phyloP scores from a whole-genome alignment of 2,329 filamentous ascomycete species.

The Tolypocladium guangdongense region DNA sequence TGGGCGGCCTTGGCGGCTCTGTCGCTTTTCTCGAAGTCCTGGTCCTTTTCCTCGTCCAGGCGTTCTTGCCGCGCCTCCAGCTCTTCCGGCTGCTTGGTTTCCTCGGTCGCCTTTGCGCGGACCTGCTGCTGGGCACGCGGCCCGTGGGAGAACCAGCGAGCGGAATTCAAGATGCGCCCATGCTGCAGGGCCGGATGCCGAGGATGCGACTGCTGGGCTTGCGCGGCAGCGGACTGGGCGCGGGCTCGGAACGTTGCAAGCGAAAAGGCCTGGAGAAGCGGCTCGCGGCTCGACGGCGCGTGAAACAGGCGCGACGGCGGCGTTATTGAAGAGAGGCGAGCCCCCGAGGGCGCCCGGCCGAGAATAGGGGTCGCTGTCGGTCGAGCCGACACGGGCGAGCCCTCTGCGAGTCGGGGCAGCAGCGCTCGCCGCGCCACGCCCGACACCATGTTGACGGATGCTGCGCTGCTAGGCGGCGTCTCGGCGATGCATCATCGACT shows the following conservation, averaged over 20 bases:
- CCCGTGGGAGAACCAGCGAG: conserved; percentile 20
- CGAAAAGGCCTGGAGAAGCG: not conserved
- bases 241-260: conserved; percentile 1
- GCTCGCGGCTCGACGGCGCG: not conserved
- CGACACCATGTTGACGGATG: conserved; percentile 33
- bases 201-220: not conserved
- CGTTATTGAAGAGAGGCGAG: not conserved
- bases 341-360: not conserved
- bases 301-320: not conserved
- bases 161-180: conserved; percentile 3
- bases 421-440: conserved; percentile 37
- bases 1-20: conserved; percentile 79
- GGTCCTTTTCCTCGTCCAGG: conserved; percentile 19
- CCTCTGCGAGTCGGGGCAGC: conserved; percentile 31
- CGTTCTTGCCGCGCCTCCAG: conserved; percentile 18
- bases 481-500: conserved; percentile 19
- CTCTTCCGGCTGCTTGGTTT: conserved; percentile 25
- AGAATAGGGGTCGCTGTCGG: not conserved
- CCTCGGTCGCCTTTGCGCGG: conserved; percentile 17
- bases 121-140: conserved; percentile 11
- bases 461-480: conserved; percentile 9
- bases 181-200: not conserved
- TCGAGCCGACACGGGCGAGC: not conserved
- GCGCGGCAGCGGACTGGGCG: not conserved
- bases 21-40: conserved; percentile 57